A percentile compares a stretch with the other conserved stretches of the same genome.
phyloP scores from a whole-genome alignment of 2,329 filamentous ascomycete genomes.

The Pseudocercospora musae region DNA sequence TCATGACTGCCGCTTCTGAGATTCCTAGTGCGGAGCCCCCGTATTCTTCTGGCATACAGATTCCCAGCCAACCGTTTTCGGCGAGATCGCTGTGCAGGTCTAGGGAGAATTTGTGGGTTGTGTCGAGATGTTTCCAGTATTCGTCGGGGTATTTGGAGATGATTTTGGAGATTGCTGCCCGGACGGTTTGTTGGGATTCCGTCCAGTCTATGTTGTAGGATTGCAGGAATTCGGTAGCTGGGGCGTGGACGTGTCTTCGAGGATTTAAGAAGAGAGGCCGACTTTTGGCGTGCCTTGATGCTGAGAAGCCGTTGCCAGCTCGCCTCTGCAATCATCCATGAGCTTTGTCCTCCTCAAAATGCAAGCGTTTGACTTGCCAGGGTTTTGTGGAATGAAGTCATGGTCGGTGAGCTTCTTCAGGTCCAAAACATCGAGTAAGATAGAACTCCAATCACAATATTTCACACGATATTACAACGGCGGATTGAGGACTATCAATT shows the following conservation, averaged over 20 bases:
- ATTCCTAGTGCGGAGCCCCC: slow-evolving; percentile 44
- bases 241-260: slow-evolving; percentile 11
- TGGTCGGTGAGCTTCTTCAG: background rate
- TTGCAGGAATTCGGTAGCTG: slow-evolving; percentile 31
- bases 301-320: background rate
- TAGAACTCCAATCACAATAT: background rate
- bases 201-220: slow-evolving; percentile 38
- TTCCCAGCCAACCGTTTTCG: slow-evolving; percentile 45
- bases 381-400: background rate
- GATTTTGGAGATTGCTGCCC: slow-evolving; percentile 45
- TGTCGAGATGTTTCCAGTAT: slow-evolving; percentile 44
- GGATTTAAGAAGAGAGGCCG: background rate
- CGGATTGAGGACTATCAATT: background rate
- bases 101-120: slow-evolving; percentile 43
- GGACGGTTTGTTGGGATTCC: slow-evolving; percentile 42
- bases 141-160: slow-evolving; percentile 41
- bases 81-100: slow-evolving; percentile 44
- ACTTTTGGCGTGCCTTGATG: background rate
- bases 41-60: slow-evolving; percentile 44
- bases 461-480: background rate
- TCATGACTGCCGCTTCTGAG: slow-evolving; percentile 46
- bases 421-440: too few relatives aligned
- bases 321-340: background rate
- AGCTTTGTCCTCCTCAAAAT: background rate
- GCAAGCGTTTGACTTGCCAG: background rate